Evolutionary conservation across 2,329 filamentous ascomycete genomes (phyloP).

Genomic region (Microcyclospora tardicrescens): DNA sequence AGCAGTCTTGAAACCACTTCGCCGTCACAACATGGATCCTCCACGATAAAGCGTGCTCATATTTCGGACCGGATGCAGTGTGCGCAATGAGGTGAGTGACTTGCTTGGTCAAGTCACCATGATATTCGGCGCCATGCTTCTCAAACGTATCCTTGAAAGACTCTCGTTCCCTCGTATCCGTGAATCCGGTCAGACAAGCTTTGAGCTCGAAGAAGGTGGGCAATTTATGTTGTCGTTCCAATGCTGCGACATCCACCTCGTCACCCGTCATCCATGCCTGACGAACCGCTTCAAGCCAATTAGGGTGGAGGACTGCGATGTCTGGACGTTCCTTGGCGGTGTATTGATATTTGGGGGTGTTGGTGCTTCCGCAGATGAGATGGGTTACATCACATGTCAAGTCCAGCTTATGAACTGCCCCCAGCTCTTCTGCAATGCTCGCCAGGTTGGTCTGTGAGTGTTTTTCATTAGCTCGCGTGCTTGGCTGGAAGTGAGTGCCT

Average conservation of each 20-base stretch:
- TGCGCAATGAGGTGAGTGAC: slow-evolving; percentile 81
- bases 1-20: slow-evolving; percentile 75
- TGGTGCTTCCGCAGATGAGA: slow-evolving; percentile 75
- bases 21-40: slow-evolving; percentile 63
- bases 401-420: slow-evolving; percentile 76
- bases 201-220: slow-evolving; percentile 49
- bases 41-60: slow-evolving; percentile 76
- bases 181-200: slow-evolving; percentile 59
- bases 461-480: neutral
- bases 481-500: slow-evolving; percentile 1
- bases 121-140: slow-evolving; percentile 67
- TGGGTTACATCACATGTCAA: slow-evolving; percentile 94
- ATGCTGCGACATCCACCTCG: slow-evolving; percentile 55
- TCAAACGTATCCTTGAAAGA: slow-evolving; percentile 55
- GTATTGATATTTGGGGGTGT: slow-evolving; percentile 90
- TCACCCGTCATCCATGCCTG: slow-evolving; percentile 68
- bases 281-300: slow-evolving; percentile 72
- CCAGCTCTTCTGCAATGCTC: slow-evolving; percentile 61
- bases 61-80: slow-evolving; percentile 75
- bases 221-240: slow-evolving; percentile 56
- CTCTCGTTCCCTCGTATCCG: slow-evolving; percentile 52
- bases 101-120: slow-evolving; percentile 70
- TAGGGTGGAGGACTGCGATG: slow-evolving; percentile 66
- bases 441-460: slow-evolving; percentile 26
- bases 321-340: slow-evolving; percentile 82